phyloP scores from a whole-genome alignment of 129 eudicot genomes.

The Flaveria bidentis region DNA sequence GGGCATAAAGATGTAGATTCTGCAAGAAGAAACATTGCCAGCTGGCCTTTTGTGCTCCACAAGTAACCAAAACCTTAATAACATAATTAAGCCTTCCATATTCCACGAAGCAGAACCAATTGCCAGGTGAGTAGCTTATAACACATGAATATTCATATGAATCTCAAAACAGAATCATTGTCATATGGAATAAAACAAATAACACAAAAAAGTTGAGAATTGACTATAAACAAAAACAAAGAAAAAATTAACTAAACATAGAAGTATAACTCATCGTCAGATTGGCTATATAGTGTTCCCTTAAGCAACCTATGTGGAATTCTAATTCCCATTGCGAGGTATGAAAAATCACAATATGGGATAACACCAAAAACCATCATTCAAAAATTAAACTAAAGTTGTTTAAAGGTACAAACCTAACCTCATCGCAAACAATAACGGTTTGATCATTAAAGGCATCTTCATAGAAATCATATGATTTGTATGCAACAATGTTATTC shows the following conservation, averaged over 20 bases:
- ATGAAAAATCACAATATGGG: constrained; percentile 16
- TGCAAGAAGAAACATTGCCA: too few relatives aligned
- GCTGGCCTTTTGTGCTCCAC: constrained; percentile 50
- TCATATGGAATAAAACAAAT: background rate
- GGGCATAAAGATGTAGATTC: too few relatives aligned
- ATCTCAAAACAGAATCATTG: background rate
- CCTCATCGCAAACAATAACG: constrained; percentile 88
- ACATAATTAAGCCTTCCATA: constrained; percentile 55
- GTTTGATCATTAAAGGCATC: constrained; percentile 70
- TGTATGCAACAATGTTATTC: constrained; percentile 31
- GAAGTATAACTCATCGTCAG: constrained; percentile 48
- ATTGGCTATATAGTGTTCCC: constrained; percentile 60
- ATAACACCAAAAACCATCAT: background rate
- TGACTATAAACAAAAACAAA: background rate
- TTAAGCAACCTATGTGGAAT: constrained; percentile 78
- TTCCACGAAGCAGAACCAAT: constrained; percentile 66
- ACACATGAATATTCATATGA: constrained; percentile 9
- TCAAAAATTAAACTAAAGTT: background rate
- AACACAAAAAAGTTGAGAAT: background rate
- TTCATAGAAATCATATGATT: constrained; percentile 59
- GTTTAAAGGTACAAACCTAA: background rate
- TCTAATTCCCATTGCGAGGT: constrained; percentile 70
- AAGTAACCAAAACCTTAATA: constrained; percentile 46
- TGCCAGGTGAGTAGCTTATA: constrained; percentile 70
- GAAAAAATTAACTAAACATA: background rate